phyloP scores from a whole-genome alignment of 192 early-diverging fungal genomes.

The Coemansia biformis region DNA sequence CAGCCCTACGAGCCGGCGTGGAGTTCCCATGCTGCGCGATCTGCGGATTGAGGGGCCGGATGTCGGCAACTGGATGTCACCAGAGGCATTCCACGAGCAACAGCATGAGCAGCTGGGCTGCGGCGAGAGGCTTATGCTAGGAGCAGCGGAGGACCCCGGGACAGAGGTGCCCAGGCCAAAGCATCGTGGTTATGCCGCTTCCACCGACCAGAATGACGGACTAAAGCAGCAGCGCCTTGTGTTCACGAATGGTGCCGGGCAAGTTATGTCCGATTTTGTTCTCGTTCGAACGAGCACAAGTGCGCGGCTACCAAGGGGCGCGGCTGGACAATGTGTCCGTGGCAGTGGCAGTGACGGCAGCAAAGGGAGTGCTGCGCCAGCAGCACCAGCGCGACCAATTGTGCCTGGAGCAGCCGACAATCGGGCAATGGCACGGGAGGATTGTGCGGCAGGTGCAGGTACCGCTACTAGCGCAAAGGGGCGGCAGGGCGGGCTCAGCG shows the following conservation, averaged over 20 bases:
- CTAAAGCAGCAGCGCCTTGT: conserved; percentile 21
- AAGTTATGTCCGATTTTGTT: conserved; percentile 41
- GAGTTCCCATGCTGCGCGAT: conserved; percentile 31
- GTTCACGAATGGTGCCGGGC: conserved; percentile 39
- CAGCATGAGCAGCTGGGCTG: conserved; percentile 2
- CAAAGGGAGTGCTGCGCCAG: no score
- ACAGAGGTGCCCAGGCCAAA: neutral
- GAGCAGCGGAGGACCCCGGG: neutral
- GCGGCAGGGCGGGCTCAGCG: no score
- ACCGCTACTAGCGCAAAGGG: neutral
- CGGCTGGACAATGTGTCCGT: neutral
- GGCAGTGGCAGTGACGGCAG: neutral
- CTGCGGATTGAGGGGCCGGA: conserved; percentile 13
- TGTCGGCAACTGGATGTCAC: neutral
- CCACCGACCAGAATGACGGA: neutral
- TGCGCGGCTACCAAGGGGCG: neutral
- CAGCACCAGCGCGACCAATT: no score
- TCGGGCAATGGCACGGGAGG: neutral
- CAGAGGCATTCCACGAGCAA: conserved; percentile 2
- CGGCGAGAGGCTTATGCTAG: conserved; percentile 1
- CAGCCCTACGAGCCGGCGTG: conserved; percentile 19
- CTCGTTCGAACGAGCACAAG: conserved; percentile 31
- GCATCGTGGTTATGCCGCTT: conserved; percentile 4
- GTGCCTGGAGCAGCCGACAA: conserved; percentile 3
- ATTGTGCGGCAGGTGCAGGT: conserved; percentile 1